Evolutionary conservation across 768 basidiomycete species (phyloP).

Genomic region (Pleurotus ostreatus): DNA sequence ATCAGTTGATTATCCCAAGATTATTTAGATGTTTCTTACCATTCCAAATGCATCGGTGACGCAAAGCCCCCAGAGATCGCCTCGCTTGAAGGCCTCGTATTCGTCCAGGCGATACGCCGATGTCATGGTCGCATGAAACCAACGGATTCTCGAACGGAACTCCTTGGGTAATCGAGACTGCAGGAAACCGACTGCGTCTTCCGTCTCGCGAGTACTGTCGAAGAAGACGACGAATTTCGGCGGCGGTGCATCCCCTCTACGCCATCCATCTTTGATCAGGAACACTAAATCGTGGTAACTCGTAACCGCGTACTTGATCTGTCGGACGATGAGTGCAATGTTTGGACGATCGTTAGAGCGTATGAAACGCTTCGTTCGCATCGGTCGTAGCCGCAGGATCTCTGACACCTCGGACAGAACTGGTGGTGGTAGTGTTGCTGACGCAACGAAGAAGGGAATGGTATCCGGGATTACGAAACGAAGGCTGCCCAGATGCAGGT

Average conservation of each 20-base stretch:
- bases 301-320: conserved; percentile 18
- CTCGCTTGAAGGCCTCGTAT: conserved; percentile 10
- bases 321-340: conserved; percentile 20
- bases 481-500: conserved; percentile 19
- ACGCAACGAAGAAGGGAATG: conserved; percentile 26
- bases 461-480: conserved; percentile 22
- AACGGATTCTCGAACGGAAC: conserved; percentile 15
- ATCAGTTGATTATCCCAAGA: background rate
- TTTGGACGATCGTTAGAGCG: conserved; percentile 29
- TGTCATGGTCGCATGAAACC: conserved; percentile 25
- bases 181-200: conserved; percentile 11
- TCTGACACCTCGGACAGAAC: conserved; percentile 18
- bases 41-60: conserved; percentile 30
- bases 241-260: conserved; percentile 4
- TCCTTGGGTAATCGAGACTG: conserved; percentile 7
- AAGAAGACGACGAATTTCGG: conserved; percentile 23
- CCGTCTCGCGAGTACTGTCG: conserved; percentile 17
- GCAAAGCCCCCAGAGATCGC: conserved; percentile 22
- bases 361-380: conserved; percentile 8
- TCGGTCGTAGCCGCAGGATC: conserved; percentile 11
- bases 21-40: conserved; percentile 17
- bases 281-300: conserved; percentile 22
- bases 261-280: conserved; percentile 14
- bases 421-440: conserved; percentile 26
- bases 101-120: conserved; percentile 15